A percentile compares a stretch with the other conserved stretches of the same genome.
Evolutionary conservation across 2,329 filamentous ascomycete species (phyloP).

Genomic region (Pseudogymnoascus sp.): DNA sequence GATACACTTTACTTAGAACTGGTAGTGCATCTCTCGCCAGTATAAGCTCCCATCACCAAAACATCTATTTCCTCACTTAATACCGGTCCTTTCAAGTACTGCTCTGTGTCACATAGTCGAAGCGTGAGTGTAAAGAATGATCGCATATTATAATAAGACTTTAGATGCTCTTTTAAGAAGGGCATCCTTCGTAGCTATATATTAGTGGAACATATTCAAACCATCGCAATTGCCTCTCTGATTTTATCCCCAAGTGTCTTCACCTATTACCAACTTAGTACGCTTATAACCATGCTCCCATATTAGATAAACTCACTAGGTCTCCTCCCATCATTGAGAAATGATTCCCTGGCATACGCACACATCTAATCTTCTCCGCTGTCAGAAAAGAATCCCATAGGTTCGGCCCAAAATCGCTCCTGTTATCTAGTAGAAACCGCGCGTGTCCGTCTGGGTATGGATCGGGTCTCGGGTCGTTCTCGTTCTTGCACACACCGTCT

Average conservation of each 20-base stretch:
- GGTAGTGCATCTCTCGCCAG: background rate
- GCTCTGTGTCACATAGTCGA: background rate
- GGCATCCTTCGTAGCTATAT: background rate
- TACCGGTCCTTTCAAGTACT: background rate
- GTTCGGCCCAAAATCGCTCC: constrained; percentile 63
- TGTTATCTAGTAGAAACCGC: constrained; percentile 65
- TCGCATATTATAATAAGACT: background rate
- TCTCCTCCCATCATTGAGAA: constrained; percentile 69
- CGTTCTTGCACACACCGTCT: constrained; percentile 63
- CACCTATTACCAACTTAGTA: constrained; percentile 6
- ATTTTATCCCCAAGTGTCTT: constrained; percentile 7
- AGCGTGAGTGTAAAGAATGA: background rate
- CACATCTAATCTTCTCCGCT: constrained; percentile 51
- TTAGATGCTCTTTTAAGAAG: background rate
- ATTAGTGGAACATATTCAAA: background rate
- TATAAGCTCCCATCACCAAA: background rate
- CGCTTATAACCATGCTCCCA: background rate
- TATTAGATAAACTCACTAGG: constrained; percentile 32
- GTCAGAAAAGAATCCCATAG: constrained; percentile 62
- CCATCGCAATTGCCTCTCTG: constrained; percentile 10
- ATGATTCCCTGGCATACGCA: constrained; percentile 65
- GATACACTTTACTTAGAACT: background rate
- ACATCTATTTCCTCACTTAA: background rate
- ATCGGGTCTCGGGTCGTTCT: constrained; percentile 57
- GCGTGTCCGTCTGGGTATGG: constrained; percentile 53